These are phyloP conservation scores for Oryza meyeriana DNA, from an alignment of 176 grass and related monocot genomes.

Conservation along the genomic window DNA sequence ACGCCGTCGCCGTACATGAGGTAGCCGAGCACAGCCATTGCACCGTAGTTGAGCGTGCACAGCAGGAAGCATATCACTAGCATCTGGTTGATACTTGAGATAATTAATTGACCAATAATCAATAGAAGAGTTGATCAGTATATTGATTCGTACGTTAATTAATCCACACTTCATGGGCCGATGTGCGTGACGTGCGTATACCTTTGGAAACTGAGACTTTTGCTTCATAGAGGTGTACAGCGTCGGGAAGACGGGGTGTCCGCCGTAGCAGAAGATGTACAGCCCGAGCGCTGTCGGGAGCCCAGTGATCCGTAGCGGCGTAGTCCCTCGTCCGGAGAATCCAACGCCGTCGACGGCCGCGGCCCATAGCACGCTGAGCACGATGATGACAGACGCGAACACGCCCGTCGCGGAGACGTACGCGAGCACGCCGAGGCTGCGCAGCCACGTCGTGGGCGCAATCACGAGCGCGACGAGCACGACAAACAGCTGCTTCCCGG, in stretches of 20 bases:
- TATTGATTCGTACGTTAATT: background rate
- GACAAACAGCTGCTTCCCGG: conserved; percentile 51
- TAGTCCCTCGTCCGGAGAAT: conserved; percentile 34
- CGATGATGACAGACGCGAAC: conserved; percentile 43
- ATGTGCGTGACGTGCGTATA: conserved; percentile 8
- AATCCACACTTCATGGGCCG: background rate
- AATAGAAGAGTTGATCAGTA: background rate
- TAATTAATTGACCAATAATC: no score
- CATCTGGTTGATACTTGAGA: conserved; percentile 27
- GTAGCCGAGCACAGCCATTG: conserved; percentile 69
- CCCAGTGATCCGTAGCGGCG: conserved; percentile 22
- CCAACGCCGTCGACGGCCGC: conserved; percentile 48
- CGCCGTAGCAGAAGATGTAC: conserved; percentile 56
- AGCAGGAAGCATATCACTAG: conserved; percentile 47
- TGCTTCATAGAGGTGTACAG: conserved; percentile 57
- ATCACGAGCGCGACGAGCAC: conserved; percentile 34
- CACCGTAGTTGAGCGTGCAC: conserved; percentile 60
- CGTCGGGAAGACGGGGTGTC: conserved; percentile 62
- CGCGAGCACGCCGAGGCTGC: conserved; percentile 52
- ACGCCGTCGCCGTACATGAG: conserved; percentile 69
- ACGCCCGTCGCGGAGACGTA: conserved; percentile 61
- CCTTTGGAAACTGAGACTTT: conserved; percentile 55
- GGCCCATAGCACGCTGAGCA: conserved; percentile 47
- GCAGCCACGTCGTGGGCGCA: conserved; percentile 54
- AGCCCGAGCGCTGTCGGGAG: conserved; percentile 50